These are phyloP conservation scores for Parafenestella ontariensis DNA, from an alignment of 2,329 filamentous ascomycete species.

Conservation along the genomic window DNA sequence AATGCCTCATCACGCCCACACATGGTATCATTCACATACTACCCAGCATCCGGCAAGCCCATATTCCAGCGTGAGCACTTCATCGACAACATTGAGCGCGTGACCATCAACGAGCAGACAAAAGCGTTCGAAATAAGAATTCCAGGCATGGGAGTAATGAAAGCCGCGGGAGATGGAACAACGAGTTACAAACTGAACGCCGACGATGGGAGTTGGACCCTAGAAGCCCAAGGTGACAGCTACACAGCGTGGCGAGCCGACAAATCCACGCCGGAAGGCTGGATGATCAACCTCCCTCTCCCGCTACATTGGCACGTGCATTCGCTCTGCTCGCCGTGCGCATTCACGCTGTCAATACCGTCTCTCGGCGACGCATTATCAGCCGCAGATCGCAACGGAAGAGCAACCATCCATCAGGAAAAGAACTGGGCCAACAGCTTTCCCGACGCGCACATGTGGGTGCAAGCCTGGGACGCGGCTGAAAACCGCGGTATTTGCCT, in stretches of 20 bases:
- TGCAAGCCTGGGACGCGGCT: constrained; percentile 36
- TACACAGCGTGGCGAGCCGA: constrained; percentile 49
- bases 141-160: constrained; percentile 51
- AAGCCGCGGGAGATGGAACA: constrained; percentile 43
- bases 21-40: constrained; percentile 60
- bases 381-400: constrained; percentile 37
- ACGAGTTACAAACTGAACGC: constrained; percentile 46
- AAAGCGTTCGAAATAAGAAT: constrained; percentile 52
- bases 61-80: constrained; percentile 55
- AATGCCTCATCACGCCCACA: constrained; percentile 50
- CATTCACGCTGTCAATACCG: constrained; percentile 51
- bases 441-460: constrained; percentile 52
- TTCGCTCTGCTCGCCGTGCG: constrained; percentile 51
- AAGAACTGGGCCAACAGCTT: constrained; percentile 61
- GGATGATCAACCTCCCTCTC: constrained; percentile 55
- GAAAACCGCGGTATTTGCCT: constrained; percentile 35
- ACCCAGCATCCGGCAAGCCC: constrained; percentile 42
- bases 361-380: constrained; percentile 26
- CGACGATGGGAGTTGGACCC: constrained; percentile 42
- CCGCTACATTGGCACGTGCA: constrained; percentile 62
- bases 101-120: constrained; percentile 30
- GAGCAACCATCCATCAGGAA: constrained; percentile 56
- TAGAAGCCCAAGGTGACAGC: constrained; percentile 50
- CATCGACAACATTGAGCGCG: constrained; percentile 50
- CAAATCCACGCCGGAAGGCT: constrained; percentile 53